Percentiles rank a stretch among this genome's conserved stretches.
Evolutionary conservation across 305 asterid species (phyloP).

Genomic region (Striga hermonthica): DNA sequence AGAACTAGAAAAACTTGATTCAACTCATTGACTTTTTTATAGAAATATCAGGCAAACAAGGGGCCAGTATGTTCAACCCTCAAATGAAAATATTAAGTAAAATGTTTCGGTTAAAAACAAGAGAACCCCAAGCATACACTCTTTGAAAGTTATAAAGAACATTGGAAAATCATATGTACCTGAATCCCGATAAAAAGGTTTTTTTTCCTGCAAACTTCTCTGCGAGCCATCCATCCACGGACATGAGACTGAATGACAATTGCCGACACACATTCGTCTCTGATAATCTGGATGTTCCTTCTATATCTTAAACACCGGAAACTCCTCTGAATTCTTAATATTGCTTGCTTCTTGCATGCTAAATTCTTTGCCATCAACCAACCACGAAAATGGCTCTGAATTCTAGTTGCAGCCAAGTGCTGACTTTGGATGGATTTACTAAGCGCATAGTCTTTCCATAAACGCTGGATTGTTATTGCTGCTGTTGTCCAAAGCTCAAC

Average conservation of each 20-base stretch:
- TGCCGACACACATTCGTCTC: slow-evolving; percentile 45
- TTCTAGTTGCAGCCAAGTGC: slow-evolving; percentile 63
- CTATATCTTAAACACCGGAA: slow-evolving; percentile 40
- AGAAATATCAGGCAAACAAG: not conserved
- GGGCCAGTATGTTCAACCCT: not conserved
- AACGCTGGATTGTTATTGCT: slow-evolving; percentile 47
- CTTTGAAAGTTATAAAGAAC: not conserved
- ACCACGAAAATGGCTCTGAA: slow-evolving; percentile 70
- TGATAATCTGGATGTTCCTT: slow-evolving; percentile 45
- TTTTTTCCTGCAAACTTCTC: slow-evolving; percentile 42
- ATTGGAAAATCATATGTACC: slow-evolving; percentile 38
- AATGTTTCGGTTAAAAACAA: not conserved
- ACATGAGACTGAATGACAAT: slow-evolving; percentile 58
- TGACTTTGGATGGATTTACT: slow-evolving; percentile 37
- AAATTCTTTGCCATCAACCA: slow-evolving; percentile 50
- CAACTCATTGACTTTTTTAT: not conserved
- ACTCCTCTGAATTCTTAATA: slow-evolving; percentile 52
- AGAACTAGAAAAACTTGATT: too few species aligned
- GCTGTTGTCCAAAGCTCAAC: slow-evolving; percentile 37
- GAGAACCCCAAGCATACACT: not conserved
- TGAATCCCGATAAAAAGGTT: slow-evolving; percentile 45
- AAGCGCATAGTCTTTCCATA: slow-evolving; percentile 46
- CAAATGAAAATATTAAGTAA: not conserved
- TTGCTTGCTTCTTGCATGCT: slow-evolving; percentile 46
- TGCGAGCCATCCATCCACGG: slow-evolving; percentile 70